Conservation (phyloP, 2,329 filamentous ascomycete species). For the Magnaporthales sp. region DNA sequence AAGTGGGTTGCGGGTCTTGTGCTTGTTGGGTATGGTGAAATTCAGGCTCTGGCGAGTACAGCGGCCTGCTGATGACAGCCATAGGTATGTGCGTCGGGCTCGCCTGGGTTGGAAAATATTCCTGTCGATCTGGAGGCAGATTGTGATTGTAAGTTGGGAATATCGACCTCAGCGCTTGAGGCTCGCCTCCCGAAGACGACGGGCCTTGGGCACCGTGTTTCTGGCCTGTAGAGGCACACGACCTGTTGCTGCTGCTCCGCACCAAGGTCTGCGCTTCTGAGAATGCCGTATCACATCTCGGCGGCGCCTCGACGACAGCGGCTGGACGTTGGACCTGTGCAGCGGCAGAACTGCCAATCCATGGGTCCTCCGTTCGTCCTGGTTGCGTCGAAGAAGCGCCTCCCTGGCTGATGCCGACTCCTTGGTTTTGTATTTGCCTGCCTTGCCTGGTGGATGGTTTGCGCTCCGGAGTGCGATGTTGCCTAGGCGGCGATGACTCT, state of each 20-base stretch:
- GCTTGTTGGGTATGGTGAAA: not conserved
- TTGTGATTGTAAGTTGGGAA: conserved; percentile 68
- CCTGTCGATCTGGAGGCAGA: conserved; percentile 56
- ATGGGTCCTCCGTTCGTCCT: conserved; percentile 1
- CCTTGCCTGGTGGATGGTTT: conserved; percentile 24
- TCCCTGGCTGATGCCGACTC: conserved; percentile 8
- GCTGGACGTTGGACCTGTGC: conserved; percentile 27
- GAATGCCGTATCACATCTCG: conserved; percentile 40
- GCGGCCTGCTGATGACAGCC: conserved; percentile 56
- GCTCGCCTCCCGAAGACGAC: conserved; percentile 2
- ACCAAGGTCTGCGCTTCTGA: conserved; percentile 41
- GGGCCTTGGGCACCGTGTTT: conserved; percentile 9
- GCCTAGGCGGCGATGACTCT: conserved; percentile 7
- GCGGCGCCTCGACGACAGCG: conserved; percentile 30
- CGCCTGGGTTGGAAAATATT: conserved; percentile 60
- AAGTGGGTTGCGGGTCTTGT: conserved; percentile 1
- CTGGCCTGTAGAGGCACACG: conserved; percentile 33
- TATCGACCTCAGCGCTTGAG: conserved; percentile 55
- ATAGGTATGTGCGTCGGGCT: conserved; percentile 56
- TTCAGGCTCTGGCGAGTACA: conserved; percentile 39
- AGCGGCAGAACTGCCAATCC: not conserved
- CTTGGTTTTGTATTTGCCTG: conserved; percentile 17
- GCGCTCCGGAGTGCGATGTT: conserved; percentile 24
- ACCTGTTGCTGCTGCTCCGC: conserved; percentile 38
- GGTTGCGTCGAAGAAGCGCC: not conserved